Evolutionary conservation across 495 filamentous ascomycete genomes (phyloP).

Genomic region (Penicillium chermesinum): DNA sequence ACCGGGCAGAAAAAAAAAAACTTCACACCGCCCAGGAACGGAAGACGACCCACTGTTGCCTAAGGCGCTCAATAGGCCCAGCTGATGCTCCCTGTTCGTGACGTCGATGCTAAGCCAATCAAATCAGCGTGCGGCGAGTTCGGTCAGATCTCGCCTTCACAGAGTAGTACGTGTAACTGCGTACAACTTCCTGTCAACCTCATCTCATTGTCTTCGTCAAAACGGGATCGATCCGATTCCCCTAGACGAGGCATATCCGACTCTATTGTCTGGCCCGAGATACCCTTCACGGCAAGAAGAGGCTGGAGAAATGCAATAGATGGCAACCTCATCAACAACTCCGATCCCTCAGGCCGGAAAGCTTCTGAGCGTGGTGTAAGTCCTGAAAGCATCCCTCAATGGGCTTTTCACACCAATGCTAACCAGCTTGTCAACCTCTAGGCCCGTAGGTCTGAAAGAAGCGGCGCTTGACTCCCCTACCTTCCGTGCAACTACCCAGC

Average conservation of each 20-base stretch:
- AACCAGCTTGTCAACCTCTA: slow-evolving; percentile 20
- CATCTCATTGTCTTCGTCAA: background rate
- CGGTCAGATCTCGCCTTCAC: background rate
- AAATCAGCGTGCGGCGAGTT: background rate
- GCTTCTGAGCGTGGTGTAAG: slow-evolving; percentile 54
- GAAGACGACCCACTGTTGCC: background rate
- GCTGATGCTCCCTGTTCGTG: background rate
- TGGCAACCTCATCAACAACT: slow-evolving; percentile 42
- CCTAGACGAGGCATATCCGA: background rate
- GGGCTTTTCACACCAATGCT: slow-evolving; percentile 8
- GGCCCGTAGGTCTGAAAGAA: slow-evolving; percentile 88
- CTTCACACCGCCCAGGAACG: slow-evolving; percentile 22
- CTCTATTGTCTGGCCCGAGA: background rate
- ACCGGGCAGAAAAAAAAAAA: slow-evolving; percentile 33
- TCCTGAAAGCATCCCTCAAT: background rate
- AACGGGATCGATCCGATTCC: background rate
- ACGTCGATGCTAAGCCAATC: background rate
- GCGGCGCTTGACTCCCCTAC: slow-evolving; percentile 93
- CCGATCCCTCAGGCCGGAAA: slow-evolving; percentile 47
- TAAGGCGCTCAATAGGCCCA: background rate
- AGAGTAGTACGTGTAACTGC: background rate
- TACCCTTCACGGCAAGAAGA: background rate
- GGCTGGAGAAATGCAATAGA: slow-evolving; percentile 41
- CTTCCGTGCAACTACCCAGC: slow-evolving; percentile 80
- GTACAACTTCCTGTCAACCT: background rate